Evolutionary conservation across 2,329 filamentous ascomycete species (phyloP), one percentile per base, ranked within the genome.

Genomic region (Onygenales sp.): DNA sequence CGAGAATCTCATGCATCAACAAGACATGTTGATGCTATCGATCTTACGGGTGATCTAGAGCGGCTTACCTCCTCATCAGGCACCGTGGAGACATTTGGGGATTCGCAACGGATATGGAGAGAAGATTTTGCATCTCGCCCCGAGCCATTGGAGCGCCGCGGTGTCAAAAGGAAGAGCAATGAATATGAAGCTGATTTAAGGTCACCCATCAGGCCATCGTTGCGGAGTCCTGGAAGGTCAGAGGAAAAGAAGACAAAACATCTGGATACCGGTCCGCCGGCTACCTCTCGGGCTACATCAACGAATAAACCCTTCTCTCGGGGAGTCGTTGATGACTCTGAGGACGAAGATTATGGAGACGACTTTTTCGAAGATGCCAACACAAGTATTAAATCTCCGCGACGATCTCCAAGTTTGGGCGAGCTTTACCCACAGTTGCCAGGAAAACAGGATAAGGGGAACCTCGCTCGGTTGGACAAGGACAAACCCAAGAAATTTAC

Each of bases 111-210:
- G 31, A 54, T 76, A 59, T 76, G 74, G 74, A 67, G 62, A 41
- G 73, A 75, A 59, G 70, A 73, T 41, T 67, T 64, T 52, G 72
- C 72, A 11, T 63, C 62, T 46, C 67, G 70, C 17, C 61, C 62
- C 50, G 65, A 67, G 42, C 69, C 71, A 21, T 32, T 59, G 8
- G 61, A 68, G 17, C 70, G 67, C 51, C 68, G 66, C 57, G 72
- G 72, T 5, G 75, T 71, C 60, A 78, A 77, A 60, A 66, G 75
- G 50, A 77, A 76, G 60, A 77, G 74, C 56, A 69, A 75, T 21
- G 75, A 77, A 54, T 72, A 73, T 53, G 63, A 66, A 39, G 68
- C 65, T 5, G 70, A 73, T 54, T 60, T 71, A 21, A 54, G 63
- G 5, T 69, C 67, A 2, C 64, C 69, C 2, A 63, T 58, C n/a